Evolutionary conservation across 139 green algal species (phyloP), one percentile per base, ranked within the genome.

Genomic region (Volvox africanus): DNA sequence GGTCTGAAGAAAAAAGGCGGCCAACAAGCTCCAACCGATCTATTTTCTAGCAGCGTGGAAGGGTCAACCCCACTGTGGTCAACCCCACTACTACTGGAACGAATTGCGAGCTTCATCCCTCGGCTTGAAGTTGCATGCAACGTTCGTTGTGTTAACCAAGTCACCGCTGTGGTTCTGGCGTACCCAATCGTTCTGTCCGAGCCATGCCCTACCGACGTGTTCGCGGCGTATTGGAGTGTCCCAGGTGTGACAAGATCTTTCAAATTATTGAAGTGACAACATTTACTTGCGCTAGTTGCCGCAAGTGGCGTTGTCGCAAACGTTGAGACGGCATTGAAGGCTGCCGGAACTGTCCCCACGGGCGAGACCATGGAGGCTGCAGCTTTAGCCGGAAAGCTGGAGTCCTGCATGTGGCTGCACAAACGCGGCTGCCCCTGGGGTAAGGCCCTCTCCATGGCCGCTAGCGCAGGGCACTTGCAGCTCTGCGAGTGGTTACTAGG

Each of bases 81-180:
- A 55, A 55, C 44, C 44, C 44, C 44, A 9, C 9, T 55, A 9
- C 9, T 55, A 9, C 9, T 84, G 12, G 79, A 67, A 61, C 36
- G 36, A 22, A 84, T 84, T 50, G 79, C 37, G 11, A 35, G 36
- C 79, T 84, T 84, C 79, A 18, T 84, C 14, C 79, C 79, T 11
- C 28, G 37, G 9, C 35, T 36, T 36, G 36, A 69, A 26, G 36
- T 84, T 11, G 37, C 79, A 18, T 67, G 79, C 36, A 84, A 26
- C 17, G 9, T 84, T 17, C 79, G 79, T 26, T 50, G 62, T 35
- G 79, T 84, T 1, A 62, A 84, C 22, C n/a, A 1, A 6, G 35
- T 20, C 36, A 22, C 21, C 36, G 22, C 37, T 50, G 18, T 35
- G 36, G 79, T 68, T 84, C 9, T 19, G 26, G 26, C 32, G 2